phyloP scores from a whole-genome alignment of 768 basidiomycete species.

The Suillus clintonianus region DNA sequence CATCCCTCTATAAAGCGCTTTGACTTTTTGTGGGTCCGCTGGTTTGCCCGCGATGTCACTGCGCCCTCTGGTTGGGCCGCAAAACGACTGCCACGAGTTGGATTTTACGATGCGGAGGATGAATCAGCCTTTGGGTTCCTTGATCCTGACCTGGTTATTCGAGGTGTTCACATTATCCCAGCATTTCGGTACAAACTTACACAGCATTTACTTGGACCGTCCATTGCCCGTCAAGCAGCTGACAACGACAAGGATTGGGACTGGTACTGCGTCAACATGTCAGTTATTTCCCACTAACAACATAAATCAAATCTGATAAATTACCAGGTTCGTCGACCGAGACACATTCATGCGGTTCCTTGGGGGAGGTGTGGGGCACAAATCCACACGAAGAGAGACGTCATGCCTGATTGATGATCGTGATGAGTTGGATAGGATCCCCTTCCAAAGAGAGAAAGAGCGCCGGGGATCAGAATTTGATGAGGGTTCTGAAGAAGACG shows the following conservation, averaged over 20 bases:
- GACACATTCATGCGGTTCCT: conserved; percentile 41
- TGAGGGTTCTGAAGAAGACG: neutral
- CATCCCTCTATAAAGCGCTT: neutral
- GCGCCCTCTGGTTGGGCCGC: conserved; percentile 23
- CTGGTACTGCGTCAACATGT: conserved; percentile 25
- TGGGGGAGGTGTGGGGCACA: conserved; percentile 34
- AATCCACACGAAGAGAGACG: neutral
- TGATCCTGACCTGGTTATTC: conserved; percentile 40
- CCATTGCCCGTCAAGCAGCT: neutral
- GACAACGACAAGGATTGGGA: conserved; percentile 10
- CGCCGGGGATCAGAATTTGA: neutral
- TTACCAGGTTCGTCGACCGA: conserved; percentile 38
- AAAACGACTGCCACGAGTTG: conserved; percentile 24
- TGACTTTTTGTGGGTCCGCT: conserved; percentile 44
- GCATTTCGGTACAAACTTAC: conserved; percentile 28
- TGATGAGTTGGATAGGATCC: neutral
- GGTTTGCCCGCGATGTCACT: conserved; percentile 33
- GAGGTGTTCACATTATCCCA: conserved; percentile 43
- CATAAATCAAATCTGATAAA: neutral
- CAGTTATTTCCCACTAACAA: conserved; percentile 3
- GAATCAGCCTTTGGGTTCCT: conserved; percentile 43
- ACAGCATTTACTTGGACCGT: conserved; percentile 21
- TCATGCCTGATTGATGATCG: neutral
- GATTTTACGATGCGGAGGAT: conserved; percentile 33
- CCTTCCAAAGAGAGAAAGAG: neutral